A percentile compares a stretch with the other conserved stretches of the same genome.
These are phyloP conservation scores for Alternaria ethzedia DNA, from an alignment of 2,329 filamentous ascomycete genomes.

Conservation along the genomic window DNA sequence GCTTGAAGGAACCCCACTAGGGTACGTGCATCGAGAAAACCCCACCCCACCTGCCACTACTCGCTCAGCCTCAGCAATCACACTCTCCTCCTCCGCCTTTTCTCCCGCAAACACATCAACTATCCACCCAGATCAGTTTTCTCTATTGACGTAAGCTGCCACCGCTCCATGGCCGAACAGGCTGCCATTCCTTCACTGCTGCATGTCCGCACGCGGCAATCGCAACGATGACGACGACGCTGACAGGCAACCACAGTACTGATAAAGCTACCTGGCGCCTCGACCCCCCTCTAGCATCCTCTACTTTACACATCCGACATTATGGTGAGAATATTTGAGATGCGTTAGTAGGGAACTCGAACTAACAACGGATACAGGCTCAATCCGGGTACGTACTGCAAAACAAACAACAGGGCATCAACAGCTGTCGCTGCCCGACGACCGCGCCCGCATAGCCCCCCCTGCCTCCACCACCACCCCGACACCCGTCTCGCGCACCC, in stretches of 20 bases:
- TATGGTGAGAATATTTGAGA: constrained; percentile 40
- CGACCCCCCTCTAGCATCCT: constrained; percentile 21
- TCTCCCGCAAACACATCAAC: constrained; percentile 21
- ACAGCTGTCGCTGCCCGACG: constrained; percentile 21
- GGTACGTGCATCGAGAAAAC: constrained; percentile 25
- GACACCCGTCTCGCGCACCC: neutral
- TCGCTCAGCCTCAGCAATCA: constrained; percentile 35
- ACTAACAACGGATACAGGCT: constrained; percentile 44
- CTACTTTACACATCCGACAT: constrained; percentile 34
- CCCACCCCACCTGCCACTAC: constrained; percentile 2
- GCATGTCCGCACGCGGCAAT: constrained; percentile 15
- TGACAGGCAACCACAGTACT: constrained; percentile 44
- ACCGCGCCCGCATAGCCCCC: constrained; percentile 9
- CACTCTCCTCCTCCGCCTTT: constrained; percentile 29
- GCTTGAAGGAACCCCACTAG: constrained; percentile 28
- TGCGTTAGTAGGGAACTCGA: neutral
- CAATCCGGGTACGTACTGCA: constrained; percentile 52
- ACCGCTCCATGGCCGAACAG: constrained; percentile 11
- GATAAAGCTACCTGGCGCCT: constrained; percentile 42
- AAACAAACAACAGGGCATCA: constrained; percentile 16
- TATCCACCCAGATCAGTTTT: constrained; percentile 26
- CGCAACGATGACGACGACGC: constrained; percentile 46
- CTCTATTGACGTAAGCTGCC: constrained; percentile 36
- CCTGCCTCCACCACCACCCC: constrained; percentile 8
- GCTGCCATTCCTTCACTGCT: constrained; percentile 24